Conservation (phyloP, 345 rosid genomes). For the Arabis hirsuta region DNA sequence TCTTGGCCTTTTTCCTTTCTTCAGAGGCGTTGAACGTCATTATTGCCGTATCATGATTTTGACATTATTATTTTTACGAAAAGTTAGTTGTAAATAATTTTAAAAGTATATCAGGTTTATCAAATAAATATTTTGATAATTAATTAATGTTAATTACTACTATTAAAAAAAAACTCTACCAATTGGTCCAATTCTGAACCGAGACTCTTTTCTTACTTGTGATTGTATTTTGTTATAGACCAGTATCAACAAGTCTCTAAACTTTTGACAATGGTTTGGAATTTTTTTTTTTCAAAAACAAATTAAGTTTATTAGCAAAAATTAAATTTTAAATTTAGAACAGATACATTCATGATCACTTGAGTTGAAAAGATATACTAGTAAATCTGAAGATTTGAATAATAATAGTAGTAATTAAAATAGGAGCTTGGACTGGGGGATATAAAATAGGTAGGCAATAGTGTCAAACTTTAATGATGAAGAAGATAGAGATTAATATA, state of each 20-base stretch:
- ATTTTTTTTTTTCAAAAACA: no score
- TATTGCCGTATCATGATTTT: conserved; percentile 36
- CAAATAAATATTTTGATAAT: not conserved
- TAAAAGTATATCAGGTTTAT: not conserved
- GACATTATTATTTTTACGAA: not conserved
- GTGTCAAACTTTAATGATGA: conserved; percentile 55
- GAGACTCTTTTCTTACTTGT: not conserved
- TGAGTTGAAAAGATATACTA: no score
- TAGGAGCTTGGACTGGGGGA: conserved; percentile 8
- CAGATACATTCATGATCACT: not conserved
- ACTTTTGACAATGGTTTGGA: no score
- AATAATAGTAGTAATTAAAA: not conserved
- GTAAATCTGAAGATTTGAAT: not conserved
- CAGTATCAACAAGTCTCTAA: no score
- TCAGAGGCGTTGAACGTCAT: conserved; percentile 41
- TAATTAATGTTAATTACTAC: not conserved
- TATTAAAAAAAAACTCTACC: no score
- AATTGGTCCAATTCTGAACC: no score
- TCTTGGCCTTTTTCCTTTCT: conserved; percentile 25
- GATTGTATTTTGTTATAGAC: not conserved
- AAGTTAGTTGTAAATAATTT: not conserved
- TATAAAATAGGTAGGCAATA: conserved; percentile 33
- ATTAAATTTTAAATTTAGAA: not conserved
- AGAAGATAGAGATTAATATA: conserved; percentile 37
- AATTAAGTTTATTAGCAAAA: not conserved